These are phyloP conservation scores for Aspergillus cejpii DNA, from an alignment of 2,329 filamentous ascomycete species.

Conservation along the genomic window DNA sequence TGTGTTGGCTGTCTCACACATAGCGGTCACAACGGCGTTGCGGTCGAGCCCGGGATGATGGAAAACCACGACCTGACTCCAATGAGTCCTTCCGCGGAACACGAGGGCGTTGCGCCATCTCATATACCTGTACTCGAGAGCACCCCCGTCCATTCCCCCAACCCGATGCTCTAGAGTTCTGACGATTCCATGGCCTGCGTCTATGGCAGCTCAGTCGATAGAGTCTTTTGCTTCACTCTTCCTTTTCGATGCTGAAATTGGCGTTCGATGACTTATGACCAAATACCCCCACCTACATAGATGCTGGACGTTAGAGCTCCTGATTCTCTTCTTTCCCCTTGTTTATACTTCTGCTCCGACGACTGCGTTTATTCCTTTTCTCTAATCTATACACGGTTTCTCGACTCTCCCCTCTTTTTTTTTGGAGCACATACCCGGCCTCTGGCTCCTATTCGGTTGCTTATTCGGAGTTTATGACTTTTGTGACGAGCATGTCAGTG, in stretches of 20 bases:
- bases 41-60: conserved; percentile 23
- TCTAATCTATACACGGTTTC: background rate
- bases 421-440: background rate
- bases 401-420: background rate
- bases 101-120: conserved; percentile 8
- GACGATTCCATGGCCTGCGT: background rate
- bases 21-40: conserved; percentile 44
- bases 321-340: conserved; percentile 4
- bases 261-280: conserved; percentile 19
- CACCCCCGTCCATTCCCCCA: conserved; percentile 18
- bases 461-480: background rate
- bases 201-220: conserved; percentile 1
- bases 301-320: conserved; percentile 12
- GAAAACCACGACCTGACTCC: conserved; percentile 3
- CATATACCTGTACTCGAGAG: conserved; percentile 16
- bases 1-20: conserved; percentile 51
- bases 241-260: conserved; percentile 5
- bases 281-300: conserved; percentile 25
- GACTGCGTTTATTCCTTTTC: background rate
- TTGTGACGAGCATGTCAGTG: too few species aligned
- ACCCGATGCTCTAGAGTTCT: conserved; percentile 17
- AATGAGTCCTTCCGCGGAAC: conserved; percentile 1
- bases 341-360: conserved; percentile 2
- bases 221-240: background rate
- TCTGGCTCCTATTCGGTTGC: background rate